Evolutionary conservation across 1,284 basidiomycete species (phyloP), one percentile per base, ranked within the genome.

Genomic region (Fomitiporia mediterranea): DNA sequence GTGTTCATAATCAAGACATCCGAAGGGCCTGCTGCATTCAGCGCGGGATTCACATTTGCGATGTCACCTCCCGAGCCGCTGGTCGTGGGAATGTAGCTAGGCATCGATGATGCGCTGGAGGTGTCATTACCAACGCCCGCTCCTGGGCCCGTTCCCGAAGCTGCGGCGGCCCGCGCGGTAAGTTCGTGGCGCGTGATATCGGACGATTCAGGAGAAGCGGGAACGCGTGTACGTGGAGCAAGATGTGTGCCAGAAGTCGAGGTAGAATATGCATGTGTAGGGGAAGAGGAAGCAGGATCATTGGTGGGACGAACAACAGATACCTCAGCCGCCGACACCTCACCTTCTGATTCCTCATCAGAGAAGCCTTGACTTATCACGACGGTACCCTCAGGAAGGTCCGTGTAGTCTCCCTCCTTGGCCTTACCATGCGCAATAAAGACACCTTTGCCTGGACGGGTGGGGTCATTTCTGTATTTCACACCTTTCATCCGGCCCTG

Each of bases 391-490:
- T 74, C 75, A 1, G 83, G 80, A 47, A 90, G 49, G 63, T 86
- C 84, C 55, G 77, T 73, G 57, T 84, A 78, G 63, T 78, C 76
- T 50, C 68, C 72, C 38, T 75, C 72, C 51, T 65, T 65, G 17
- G 72, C 69, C 40, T 80, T 74, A 15, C 79, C 80, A 40, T 79
- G 79, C 1, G 89, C 89, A 44, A 95, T 71, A 64, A 87, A 96
- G 15, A 94, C 84, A 21, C 94, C 93, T 9, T 87, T 86, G 23
- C 92, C 92, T 4, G 91, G 90, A 46, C 86, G 78, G 47, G 81
- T 82, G 13, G 80, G 78, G 66, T 90, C 89, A 62, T 85, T 84
- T 65, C 81, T 80, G 72, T 89, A 93, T 61, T 83, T 78, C 57
- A 92, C 72, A 32, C 74, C 76, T 19, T 75, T 72, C 4, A 82